A percentile compares a stretch with the other conserved stretches of the same genome.
Conservation (phyloP, 352 stramenopile genomes). For the Globisporangium megalacanthum region DNA sequence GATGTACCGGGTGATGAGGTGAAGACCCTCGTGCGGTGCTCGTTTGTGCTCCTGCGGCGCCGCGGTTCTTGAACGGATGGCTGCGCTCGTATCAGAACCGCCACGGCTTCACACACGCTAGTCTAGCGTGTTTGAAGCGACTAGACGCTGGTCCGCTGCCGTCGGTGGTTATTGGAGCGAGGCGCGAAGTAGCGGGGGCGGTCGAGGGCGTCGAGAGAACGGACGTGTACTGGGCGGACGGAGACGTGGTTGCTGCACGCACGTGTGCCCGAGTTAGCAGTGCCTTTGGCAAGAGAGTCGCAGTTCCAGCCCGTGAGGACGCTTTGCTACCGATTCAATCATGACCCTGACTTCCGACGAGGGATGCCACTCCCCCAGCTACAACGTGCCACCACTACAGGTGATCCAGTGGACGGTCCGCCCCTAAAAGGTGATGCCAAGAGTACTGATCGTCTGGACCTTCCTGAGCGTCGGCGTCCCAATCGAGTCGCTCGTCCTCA, state of each 20-base stretch:
- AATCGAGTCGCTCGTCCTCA: neutral
- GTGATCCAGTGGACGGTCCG: slow-evolving; percentile 57
- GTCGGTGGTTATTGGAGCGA: slow-evolving; percentile 30
- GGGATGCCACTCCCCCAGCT: slow-evolving; percentile 22
- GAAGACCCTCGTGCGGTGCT: slow-evolving; percentile 60
- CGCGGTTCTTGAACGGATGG: slow-evolving; percentile 86
- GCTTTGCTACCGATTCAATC: slow-evolving; percentile 40
- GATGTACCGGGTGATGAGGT: slow-evolving; percentile 69
- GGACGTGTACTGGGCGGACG: slow-evolving; percentile 75
- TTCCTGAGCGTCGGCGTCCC: slow-evolving; percentile 38
- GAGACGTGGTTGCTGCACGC: slow-evolving; percentile 55
- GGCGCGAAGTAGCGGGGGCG: slow-evolving; percentile 37
- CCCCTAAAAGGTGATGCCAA: slow-evolving; percentile 52
- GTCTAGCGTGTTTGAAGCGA: too few species aligned
- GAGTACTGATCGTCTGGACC: slow-evolving; percentile 35
- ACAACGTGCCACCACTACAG: slow-evolving; percentile 35
- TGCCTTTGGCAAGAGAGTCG: too few species aligned
- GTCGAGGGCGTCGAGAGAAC: slow-evolving; percentile 38
- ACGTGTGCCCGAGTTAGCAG: slow-evolving; percentile 35
- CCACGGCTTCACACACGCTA: slow-evolving; percentile 58
- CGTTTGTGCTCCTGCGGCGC: slow-evolving; percentile 63
- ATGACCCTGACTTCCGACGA: slow-evolving; percentile 41
- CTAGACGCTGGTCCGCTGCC: too few species aligned
- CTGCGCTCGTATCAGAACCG: slow-evolving; percentile 79
- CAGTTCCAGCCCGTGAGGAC: slow-evolving; percentile 26